phyloP scores from a whole-genome alignment of 495 filamentous ascomycete genomes.

The Staphylotrichum tortipilum region DNA sequence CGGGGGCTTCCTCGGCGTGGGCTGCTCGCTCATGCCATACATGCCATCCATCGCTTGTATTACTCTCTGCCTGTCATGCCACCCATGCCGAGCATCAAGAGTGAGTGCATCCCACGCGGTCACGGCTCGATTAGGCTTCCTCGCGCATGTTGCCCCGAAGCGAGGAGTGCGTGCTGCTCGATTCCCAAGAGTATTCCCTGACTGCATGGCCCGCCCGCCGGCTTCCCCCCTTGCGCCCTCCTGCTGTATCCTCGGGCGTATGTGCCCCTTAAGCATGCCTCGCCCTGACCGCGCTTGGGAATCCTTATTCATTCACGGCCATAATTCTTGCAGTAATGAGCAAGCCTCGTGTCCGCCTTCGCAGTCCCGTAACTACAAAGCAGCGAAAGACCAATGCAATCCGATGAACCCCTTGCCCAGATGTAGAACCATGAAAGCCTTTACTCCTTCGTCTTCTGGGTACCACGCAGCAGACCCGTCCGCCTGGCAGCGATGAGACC shows the following conservation, averaged over 20 bases:
- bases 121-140: conserved; percentile 1
- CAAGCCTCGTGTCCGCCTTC: conserved; percentile 28
- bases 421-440: conserved; percentile 43
- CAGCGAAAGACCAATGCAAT: conserved; percentile 46
- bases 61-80: background rate
- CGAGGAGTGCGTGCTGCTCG: conserved; percentile 6
- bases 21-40: background rate
- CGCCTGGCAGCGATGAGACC: conserved; percentile 99
- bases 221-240: conserved; percentile 8
- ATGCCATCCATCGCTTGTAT: background rate
- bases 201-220: conserved; percentile 10
- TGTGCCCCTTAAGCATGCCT: conserved; percentile 8
- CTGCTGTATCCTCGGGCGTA: conserved; percentile 4
- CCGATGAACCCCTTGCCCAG: conserved; percentile 47
- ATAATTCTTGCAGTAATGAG: conserved; percentile 26
- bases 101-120: too few species aligned
- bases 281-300: conserved; percentile 24
- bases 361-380: conserved; percentile 44
- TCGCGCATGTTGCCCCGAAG: conserved; percentile 5
- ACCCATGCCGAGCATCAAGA: too few species aligned
- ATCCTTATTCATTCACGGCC: conserved; percentile 31
- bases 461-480: conserved; percentile 98
- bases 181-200: conserved; percentile 9
- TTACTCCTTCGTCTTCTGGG: conserved; percentile 98
- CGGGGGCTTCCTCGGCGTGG: background rate